These are phyloP conservation scores for Stachybotrys echinatus DNA, from an alignment of 2,329 filamentous ascomycete species.

Conservation along the genomic window DNA sequence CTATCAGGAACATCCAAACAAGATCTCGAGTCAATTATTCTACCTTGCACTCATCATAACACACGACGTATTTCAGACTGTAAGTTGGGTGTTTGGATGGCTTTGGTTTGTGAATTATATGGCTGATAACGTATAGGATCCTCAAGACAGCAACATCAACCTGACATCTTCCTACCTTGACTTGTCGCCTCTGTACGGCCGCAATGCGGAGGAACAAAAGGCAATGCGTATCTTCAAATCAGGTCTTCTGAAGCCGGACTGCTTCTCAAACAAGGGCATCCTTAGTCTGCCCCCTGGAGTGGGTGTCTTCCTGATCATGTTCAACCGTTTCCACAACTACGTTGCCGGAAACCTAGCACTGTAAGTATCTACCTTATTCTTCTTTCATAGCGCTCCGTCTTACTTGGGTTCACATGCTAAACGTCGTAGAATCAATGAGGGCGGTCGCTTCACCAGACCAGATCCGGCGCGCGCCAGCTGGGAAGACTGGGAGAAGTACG, in stretches of 20 bases:
- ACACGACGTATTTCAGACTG: slow-evolving; percentile 37
- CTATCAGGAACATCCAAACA: slow-evolving; percentile 25
- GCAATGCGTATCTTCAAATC: slow-evolving; percentile 40
- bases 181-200: slow-evolving; percentile 43
- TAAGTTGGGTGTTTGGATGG: slow-evolving; percentile 1
- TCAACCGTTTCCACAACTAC: slow-evolving; percentile 32
- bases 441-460: slow-evolving; percentile 9
- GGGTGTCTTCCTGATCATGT: slow-evolving; percentile 47
- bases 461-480: slow-evolving; percentile 34
- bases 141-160: slow-evolving; percentile 13
- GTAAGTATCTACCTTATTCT: not conserved
- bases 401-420: not conserved
- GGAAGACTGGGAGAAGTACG: slow-evolving; percentile 16
- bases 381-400: not conserved
- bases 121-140: slow-evolving; percentile 17
- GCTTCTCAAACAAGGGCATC: slow-evolving; percentile 46
- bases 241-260: slow-evolving; percentile 48
- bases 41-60: slow-evolving; percentile 43
- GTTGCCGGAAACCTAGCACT: slow-evolving; percentile 11
- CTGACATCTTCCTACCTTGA: slow-evolving; percentile 36
- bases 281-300: slow-evolving; percentile 48
- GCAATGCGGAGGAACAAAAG: slow-evolving; percentile 43
- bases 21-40: slow-evolving; percentile 37
- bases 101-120: not conserved
- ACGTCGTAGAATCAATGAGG: slow-evolving; percentile 11